Base-by-base conservation (phyloP, 2,329 filamentous ascomycete genomes). In the Fusarium multiceps region DNA sequence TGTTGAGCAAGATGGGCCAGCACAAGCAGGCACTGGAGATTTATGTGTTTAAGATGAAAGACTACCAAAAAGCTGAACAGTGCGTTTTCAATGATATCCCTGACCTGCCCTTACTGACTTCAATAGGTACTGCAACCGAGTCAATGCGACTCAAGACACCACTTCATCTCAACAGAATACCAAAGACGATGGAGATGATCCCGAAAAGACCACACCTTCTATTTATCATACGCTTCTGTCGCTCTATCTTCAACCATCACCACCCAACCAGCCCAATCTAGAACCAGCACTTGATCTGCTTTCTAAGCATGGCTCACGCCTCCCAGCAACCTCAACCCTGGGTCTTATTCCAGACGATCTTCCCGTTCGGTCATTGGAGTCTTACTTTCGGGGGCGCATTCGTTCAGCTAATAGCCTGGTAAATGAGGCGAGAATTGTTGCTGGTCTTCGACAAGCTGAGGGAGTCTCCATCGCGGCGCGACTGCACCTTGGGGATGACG, bases 1-100 rank as follows among this genome's bases (percentile, higher is more conserved):
- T 98, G 21, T 88, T 98, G 41, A 94, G 93, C 80, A 97, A 96
- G 73, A 97, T 98, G 93, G 93, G 93, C 9, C 92, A 95, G 74
- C 94, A 99, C 81, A 94, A 93, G 77, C 94, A 98, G 80, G 96
- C 96, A 0, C 83, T 99, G n/a, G 92, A 96, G 77, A 97, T 99
- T 55, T 99, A 97, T 78, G 95, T 98, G 28, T 99, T 98, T 82
- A 96, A 95, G 79, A 88, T 99, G 79, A 84, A 92, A 72, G 91
- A 97, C 78, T 95, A 93, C 68, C 84, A 83, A 14, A 98, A 97
- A 80, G 96, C 96, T 32, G 96, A 99, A 86, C 93, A 97, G 91
- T 97, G 83, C 66, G 89, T 84, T 48, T 16, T 28, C 50, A 27
- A 27, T 9, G 56, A 16, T 6, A 11, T 48, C 18, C 25, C 16